Percentiles rank a stretch among this genome's conserved stretches.
phyloP scores from a whole-genome alignment of 495 filamentous ascomycete genomes.

The Aspergillus panamensis region DNA sequence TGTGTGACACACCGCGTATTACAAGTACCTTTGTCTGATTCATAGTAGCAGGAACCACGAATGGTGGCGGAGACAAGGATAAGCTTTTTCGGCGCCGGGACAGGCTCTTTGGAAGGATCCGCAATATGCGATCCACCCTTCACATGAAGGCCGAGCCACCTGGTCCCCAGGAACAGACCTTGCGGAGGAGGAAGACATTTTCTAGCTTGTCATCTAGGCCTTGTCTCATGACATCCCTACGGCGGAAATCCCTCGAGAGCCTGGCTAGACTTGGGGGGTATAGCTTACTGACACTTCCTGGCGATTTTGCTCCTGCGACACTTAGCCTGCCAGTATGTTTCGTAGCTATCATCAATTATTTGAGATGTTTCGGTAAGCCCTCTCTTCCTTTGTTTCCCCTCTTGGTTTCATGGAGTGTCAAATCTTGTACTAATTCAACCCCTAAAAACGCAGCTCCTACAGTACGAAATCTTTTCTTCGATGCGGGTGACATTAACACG shows the following conservation, averaged over 20 bases:
- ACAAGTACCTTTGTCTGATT: neutral
- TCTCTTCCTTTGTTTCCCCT: neutral
- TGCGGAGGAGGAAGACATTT: constrained; percentile 46
- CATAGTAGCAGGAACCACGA: neutral
- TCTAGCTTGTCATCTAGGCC: constrained; percentile 26
- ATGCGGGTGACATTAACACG: constrained; percentile 31
- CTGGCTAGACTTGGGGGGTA: constrained; percentile 72
- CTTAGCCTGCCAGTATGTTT: constrained; percentile 71
- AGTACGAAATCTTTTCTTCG: constrained; percentile 32
- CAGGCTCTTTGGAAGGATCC: constrained; percentile 29
- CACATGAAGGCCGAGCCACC: constrained; percentile 38
- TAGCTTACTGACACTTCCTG: constrained; percentile 62
- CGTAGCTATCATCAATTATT: constrained; percentile 63
- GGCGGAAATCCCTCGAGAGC: constrained; percentile 58
- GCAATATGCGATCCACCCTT: constrained; percentile 34
- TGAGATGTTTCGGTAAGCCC: constrained; percentile 62
- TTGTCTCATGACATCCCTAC: constrained; percentile 53
- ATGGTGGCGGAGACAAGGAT: constrained; percentile 1
- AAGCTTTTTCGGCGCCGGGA: constrained; percentile 21
- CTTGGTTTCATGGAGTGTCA: neutral
- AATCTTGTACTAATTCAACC: neutral
- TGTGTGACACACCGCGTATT: neutral
- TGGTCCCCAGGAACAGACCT: constrained; percentile 46
- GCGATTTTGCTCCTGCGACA: constrained; percentile 59
- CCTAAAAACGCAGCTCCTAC: constrained; percentile 20